phyloP scores from a whole-genome alignment of 2,329 filamentous ascomycete genomes.

The Hirsutella rhossiliensis region DNA sequence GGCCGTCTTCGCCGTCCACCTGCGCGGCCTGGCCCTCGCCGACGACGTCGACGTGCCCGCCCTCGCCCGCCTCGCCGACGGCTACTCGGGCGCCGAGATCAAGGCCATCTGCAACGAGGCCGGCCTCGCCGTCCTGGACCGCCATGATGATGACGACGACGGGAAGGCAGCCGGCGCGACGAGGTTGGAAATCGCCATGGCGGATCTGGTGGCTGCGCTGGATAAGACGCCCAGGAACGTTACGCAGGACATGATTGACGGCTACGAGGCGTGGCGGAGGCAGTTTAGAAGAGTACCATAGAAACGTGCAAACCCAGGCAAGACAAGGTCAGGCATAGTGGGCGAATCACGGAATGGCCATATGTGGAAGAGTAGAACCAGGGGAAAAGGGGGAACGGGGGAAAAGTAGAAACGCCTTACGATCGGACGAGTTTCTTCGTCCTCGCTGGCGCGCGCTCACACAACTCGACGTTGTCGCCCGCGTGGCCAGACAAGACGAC shows the following conservation, averaged over 20 bases:
- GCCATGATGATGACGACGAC: constrained; percentile 16
- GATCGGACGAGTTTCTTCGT: no score
- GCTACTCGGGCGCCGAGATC: constrained; percentile 80
- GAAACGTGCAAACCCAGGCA: neutral
- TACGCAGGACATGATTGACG: constrained; percentile 42
- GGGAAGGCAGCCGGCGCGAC: constrained; percentile 2
- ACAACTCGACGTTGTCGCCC: no score
- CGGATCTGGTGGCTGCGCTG: constrained; percentile 31
- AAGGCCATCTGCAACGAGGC: constrained; percentile 36
- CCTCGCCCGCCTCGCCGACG: constrained; percentile 55
- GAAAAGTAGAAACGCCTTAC: no score
- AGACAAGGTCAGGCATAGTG: no score
- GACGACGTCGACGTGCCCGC: constrained; percentile 52
- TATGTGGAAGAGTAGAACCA: no score
- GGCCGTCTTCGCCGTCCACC: constrained; percentile 63
- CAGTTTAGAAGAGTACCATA: constrained; percentile 19
- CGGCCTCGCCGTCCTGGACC: constrained; percentile 28
- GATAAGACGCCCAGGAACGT: constrained; percentile 42
- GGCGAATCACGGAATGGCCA: neutral
- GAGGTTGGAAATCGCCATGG: constrained; percentile 24
- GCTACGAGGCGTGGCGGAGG: constrained; percentile 44
- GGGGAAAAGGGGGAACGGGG: no score
- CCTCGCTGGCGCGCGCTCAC: no score
- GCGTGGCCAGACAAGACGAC: no score
- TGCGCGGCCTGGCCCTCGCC: constrained; percentile 44